These are phyloP conservation scores for Alnus glutinosa DNA, from an alignment of 306 rosid genomes.

Conservation along the genomic window DNA sequence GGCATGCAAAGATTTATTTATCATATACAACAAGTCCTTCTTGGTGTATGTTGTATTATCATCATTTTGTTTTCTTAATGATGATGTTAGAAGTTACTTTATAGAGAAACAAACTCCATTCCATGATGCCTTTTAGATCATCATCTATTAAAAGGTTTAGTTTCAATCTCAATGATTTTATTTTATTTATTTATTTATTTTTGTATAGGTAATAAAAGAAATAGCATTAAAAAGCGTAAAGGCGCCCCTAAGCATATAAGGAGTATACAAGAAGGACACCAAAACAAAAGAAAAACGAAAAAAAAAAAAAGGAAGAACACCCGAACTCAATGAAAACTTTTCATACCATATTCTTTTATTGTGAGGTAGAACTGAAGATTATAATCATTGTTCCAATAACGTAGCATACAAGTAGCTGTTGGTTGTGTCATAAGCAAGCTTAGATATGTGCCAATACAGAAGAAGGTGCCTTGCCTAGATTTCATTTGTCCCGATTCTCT, in stretches of 20 bases:
- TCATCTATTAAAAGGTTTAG: neutral
- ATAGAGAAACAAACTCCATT: neutral
- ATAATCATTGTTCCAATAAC: neutral
- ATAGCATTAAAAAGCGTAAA: too few species aligned
- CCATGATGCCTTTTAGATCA: neutral
- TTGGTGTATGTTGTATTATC: neutral
- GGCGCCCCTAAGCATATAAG: too few species aligned
- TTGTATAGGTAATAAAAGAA: too few species aligned
- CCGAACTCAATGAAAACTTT: too few species aligned
- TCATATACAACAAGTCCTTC: neutral
- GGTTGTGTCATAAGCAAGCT: neutral
- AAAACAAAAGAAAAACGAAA: too few species aligned
- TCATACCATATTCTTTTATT: too few species aligned
- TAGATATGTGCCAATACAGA: neutral
- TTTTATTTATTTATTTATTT: neutral
- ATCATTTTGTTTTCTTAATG: neutral
- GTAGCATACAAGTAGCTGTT: neutral
- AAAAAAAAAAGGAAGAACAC: too few species aligned
- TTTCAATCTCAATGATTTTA: neutral
- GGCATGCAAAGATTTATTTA: neutral
- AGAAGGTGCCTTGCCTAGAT: neutral
- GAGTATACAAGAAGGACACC: too few species aligned
- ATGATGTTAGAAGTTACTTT: neutral
- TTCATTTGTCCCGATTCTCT: neutral
- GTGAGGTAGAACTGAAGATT: neutral